Base-by-base conservation (phyloP, 2,329 filamentous ascomycete species). In the Karstenula rhodostoma region DNA sequence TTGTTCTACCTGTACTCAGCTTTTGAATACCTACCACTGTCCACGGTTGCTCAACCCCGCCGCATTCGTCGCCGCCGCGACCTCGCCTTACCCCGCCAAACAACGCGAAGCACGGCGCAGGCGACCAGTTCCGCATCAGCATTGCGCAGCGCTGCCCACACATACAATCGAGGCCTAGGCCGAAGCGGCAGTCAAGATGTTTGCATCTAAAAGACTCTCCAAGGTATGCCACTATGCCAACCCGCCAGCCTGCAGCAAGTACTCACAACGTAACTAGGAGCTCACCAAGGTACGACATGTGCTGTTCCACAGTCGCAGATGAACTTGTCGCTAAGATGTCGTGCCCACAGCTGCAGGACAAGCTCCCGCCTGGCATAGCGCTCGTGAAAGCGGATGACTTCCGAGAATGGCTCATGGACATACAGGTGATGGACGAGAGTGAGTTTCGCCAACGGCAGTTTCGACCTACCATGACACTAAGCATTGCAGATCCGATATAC, bases 321-420 rank as follows among this genome's bases (percentile, higher is more conserved):
- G 32, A 40, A 61, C n/a, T n/a, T 27, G n/a, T 46, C 22, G 29
- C 52, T 55, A 47, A 55, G 13, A 22, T 25, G 15, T 25, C 22
- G 17, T 47, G 42, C 42, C 8, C 48, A 37, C 48, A 88, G 84
- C 82, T 88, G 73, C 81, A 88, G 71, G 81, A 82, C 49, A 82
- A 84, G 67, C 80, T 88, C 6, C 86, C 87, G 3, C 86, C 86
- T 0, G 88, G 88, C 63, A 97, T 99, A 77, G 84, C 86, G 51
- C 87, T 98, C 51, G 88, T 96, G 61, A 87, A 89, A 50, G 89
- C 92, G 59, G 91, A 96, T 49, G 90, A 93, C 76, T 89, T 97
- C 55, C 86, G 92, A 73, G 90, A 95, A 81, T 99, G 95, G 96
- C 84, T 89, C 53, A 89, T 98, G 80, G 96, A 99, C 76, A 96